Evolutionary conservation across 2,329 filamentous ascomycete genomes (phyloP), one percentile per base, ranked within the genome.

Genomic region (Uncinocarpus reesii): DNA sequence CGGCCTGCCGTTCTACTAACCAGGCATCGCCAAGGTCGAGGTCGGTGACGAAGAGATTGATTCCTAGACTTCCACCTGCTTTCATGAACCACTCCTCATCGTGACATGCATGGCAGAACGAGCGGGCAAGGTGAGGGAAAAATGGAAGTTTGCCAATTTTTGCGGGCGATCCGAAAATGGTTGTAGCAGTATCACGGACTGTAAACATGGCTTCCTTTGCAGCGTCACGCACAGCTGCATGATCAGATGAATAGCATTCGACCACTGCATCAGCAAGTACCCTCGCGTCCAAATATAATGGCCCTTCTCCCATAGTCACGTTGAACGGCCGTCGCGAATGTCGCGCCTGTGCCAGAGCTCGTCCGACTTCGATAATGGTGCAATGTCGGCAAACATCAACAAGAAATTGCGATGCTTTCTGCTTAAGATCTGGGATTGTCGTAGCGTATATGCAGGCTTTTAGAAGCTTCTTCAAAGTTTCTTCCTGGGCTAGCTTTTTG

Each of bases 41-140:
- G 56, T 90, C 83, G 1, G 86, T 90, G 26, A 90, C 81, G 50
- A 98, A 71, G 49, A 93, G 82, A 59, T 86, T 83, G 58, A 99
- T 95, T 48, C 93, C 93, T 16, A 90, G 71, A 47, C 85, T 89
- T 32, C 92, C 92, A 42, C 90, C 92, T 31, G 88, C 85, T 67
- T 99, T 98, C 45, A 89, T 89, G 61, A 95, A 98, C 92, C 93
- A 99, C 59, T 98, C 92, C 63, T 98, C 90, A 58, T 92, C 88
- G 58, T 95, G 89, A 64, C 92, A 98, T 55, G 86, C 88, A 63
- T 98, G 92, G 57, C 86, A 92, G 63, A 96, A 95, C 0, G 81
- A 82, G 52, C 80, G 84, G 32, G 84, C 83, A 4, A 98, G 73
- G 58, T 90, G 82, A 50, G 76, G 77, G 68, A 98, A 98, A 66